Percentiles rank a stretch among this genome's conserved stretches.
phyloP scores from a whole-genome alignment of 208 protist species.

The Balamuthia mandrillaris region DNA sequence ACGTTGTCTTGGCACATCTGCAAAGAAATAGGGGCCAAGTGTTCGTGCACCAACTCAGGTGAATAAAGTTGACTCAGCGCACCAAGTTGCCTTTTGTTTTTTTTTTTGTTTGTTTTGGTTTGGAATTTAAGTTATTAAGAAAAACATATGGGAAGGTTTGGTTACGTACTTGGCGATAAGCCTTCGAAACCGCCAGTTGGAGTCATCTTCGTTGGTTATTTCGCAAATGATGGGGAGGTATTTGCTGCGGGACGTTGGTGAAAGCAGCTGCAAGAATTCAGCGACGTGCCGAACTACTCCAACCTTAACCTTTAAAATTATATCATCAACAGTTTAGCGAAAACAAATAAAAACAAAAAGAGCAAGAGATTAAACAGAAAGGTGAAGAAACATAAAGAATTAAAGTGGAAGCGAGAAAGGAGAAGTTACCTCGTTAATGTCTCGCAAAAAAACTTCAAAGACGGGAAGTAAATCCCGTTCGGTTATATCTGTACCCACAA shows the following conservation, averaged over 20 bases:
- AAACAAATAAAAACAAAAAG: not conserved
- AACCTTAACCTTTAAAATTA: not conserved
- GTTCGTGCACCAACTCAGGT: not conserved
- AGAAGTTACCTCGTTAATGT: slow-evolving; percentile 88
- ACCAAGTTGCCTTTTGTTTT: not conserved
- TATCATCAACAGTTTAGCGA: not conserved
- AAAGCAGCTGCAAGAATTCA: not conserved
- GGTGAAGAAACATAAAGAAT: not conserved
- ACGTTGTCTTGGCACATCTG: slow-evolving; percentile 10
- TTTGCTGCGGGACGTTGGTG: not conserved
- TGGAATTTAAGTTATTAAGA: not conserved
- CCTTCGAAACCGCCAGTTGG: slow-evolving; percentile 22
- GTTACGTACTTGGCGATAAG: slow-evolving; percentile 8
- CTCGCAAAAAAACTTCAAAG: slow-evolving; percentile 88
- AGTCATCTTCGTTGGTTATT: slow-evolving; percentile 19
- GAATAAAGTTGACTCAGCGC: slow-evolving; percentile 1
- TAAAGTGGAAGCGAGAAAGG: not conserved
- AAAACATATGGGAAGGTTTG: no score
- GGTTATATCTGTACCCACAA: slow-evolving; percentile 83
- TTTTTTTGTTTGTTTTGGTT: not conserved
- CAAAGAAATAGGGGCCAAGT: slow-evolving; percentile 1
- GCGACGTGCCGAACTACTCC: slow-evolving; percentile 6
- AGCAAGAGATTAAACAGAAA: not conserved
- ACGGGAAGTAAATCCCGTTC: slow-evolving; percentile 79
- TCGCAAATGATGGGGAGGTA: slow-evolving; percentile 6